These are phyloP conservation scores for Shiraia bambusicola DNA, from an alignment of 2,329 filamentous ascomycete species.

Conservation along the genomic window DNA sequence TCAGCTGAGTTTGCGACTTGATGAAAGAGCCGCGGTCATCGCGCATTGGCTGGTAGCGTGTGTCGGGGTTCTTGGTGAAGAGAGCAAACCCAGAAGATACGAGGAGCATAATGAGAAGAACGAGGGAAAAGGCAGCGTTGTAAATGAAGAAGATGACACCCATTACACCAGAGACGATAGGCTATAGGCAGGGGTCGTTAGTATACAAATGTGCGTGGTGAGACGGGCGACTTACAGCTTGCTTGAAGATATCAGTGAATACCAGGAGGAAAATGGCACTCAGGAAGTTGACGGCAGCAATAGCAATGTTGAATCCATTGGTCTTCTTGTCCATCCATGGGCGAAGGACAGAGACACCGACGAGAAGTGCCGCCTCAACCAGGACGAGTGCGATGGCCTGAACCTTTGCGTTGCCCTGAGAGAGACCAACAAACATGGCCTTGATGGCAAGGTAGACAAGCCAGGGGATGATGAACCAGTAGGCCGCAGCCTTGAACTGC, in stretches of 20 bases:
- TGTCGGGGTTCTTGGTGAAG: conserved; percentile 90
- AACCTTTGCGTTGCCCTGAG: conserved; percentile 67
- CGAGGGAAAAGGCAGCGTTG: conserved; percentile 80
- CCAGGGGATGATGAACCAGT: conserved; percentile 87
- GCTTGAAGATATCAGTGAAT: conserved; percentile 83
- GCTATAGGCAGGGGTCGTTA: conserved; percentile 46
- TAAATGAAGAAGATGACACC: conserved; percentile 86
- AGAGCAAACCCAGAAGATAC: conserved; percentile 77
- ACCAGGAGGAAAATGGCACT: conserved; percentile 87
- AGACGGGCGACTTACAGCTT: conserved; percentile 59
- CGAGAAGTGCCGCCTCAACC: conserved; percentile 76
- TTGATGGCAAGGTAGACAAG: conserved; percentile 80
- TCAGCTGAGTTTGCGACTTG: conserved; percentile 88
- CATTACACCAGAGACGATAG: conserved; percentile 81
- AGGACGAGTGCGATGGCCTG: conserved; percentile 83
- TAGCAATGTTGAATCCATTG: conserved; percentile 93
- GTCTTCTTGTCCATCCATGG: conserved; percentile 99
- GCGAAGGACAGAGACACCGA: conserved; percentile 75
- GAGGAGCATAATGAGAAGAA: conserved; percentile 80
- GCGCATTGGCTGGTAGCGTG: conserved; percentile 92
- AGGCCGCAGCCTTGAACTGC: conserved; percentile 91
- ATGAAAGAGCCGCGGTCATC: conserved; percentile 96
- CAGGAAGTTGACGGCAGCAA: conserved; percentile 85
- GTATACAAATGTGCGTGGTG: background rate
- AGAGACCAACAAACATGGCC: conserved; percentile 82